Base-by-base conservation (phyloP, 192 early-diverging fungal species). In the Physocladia obscura region DNA sequence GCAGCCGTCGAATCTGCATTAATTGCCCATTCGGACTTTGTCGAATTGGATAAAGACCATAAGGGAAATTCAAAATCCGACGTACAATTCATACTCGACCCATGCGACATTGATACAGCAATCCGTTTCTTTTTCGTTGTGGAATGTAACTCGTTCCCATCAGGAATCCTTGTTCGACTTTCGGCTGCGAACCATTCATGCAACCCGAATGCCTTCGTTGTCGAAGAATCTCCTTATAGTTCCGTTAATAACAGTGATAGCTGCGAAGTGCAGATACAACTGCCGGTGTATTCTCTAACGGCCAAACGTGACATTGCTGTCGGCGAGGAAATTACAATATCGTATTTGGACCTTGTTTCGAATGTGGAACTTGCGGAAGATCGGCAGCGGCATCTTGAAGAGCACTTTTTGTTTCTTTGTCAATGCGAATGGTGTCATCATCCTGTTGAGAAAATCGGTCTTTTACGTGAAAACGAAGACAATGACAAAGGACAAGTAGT, bases 141-240 rank as follows among this genome's bases (percentile, higher is more conserved):
- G 6, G 55, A 74, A 44, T 74, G 72, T 63, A 74, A 74, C 49
- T 65, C 72, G 54, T 74, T 74, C 50, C 72, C 72, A 6, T 56
- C 72, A 0, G 72, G 63, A 1, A 38, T 74, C 26, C 37, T 74
- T 5, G 39, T 58, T 15, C 44, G 57, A 6, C 31, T 74, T 8
- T 69, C 63, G 2, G 29, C 57, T 37, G 62, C 62, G 37, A 74
- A 74, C 31, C 72, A 74, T 51, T 47, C 36, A 21, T 74, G 72
- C 35, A 26, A 68, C 29, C 72, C 72, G 8, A 74, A 74, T 55
- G 55, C 34, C 29, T 17, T n/a, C 2, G 72, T 74, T 19, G 19
- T 47, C 32, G 72, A 74, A 56, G 11, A 71, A 5, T 38, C 39
- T 39, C 44, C 50, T 17, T 11, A 22, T 26, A 26, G 13, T 1